Evolutionary conservation across 1,284 basidiomycete species (phyloP).

Genomic region (Cryptococcus sp.): DNA sequence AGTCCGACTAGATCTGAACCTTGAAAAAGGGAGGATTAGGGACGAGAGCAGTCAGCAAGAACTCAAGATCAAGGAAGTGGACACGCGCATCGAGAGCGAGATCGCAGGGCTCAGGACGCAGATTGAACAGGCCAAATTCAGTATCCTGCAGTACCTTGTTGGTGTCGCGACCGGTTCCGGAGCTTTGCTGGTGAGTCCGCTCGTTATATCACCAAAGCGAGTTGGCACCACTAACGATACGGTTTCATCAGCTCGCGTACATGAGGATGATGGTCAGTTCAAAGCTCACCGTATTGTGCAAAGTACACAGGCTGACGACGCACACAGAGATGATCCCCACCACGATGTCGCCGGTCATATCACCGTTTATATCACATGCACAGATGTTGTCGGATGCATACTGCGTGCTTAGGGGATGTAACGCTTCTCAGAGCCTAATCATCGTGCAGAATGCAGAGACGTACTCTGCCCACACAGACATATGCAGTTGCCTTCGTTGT

Average conservation of each 20-base stretch:
- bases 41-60: conserved; percentile 93
- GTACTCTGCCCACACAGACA: too few relatives aligned
- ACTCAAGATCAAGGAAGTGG: conserved; percentile 97
- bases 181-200: conserved; percentile 45
- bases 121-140: conserved; percentile 84
- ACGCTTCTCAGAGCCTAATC: too few relatives aligned
- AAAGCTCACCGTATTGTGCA: neutral
- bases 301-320: neutral
- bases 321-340: conserved; percentile 5
- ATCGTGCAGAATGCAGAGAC: too few relatives aligned
- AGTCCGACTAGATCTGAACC: conserved; percentile 90
- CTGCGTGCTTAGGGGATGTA: too few relatives aligned
- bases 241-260: conserved; percentile 43
- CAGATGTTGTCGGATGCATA: too few relatives aligned
- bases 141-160: conserved; percentile 51
- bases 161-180: conserved; percentile 54
- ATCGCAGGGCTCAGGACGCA: conserved; percentile 86
- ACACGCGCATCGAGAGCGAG: conserved; percentile 95
- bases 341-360: too few relatives aligned
- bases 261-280: conserved; percentile 50
- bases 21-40: conserved; percentile 92
- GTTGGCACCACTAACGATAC: conserved; percentile 4
- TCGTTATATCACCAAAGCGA: neutral
- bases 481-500: too few relatives aligned
- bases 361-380: too few relatives aligned